Evolutionary conservation across 306 rosid genomes (phyloP).

Genomic region (Leucaena leucocephala): DNA sequence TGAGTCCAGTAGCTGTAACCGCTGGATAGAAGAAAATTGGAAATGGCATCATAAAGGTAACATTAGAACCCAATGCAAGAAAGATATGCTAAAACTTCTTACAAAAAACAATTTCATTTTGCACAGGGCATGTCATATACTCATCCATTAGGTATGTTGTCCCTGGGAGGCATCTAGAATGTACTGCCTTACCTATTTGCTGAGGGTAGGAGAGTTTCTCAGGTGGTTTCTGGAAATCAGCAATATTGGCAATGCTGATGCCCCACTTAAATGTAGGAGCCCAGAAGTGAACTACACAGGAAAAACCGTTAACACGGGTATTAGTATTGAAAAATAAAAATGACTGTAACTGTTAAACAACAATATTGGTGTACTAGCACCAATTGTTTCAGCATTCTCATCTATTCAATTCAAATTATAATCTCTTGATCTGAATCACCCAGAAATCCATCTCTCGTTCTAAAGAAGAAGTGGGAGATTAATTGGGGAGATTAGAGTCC

Average conservation of each 20-base stretch:
- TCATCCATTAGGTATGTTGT: slow-evolving; percentile 4
- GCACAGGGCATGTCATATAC: slow-evolving; percentile 7
- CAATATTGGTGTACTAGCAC: neutral
- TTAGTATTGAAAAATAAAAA: neutral
- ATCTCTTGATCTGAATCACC: neutral
- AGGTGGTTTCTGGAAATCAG: slow-evolving; percentile 89
- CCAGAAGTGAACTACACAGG: slow-evolving; percentile 90
- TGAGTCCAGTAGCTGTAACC: slow-evolving; percentile 76
- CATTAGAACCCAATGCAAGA: slow-evolving; percentile 17
- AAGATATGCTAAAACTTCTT: slow-evolving; percentile 13
- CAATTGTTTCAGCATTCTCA: neutral
- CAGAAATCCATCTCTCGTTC: neutral
- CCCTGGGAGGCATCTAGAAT: neutral
- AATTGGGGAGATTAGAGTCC: neutral
- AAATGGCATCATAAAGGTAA: slow-evolving; percentile 24
- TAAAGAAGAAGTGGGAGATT: neutral
- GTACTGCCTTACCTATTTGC: slow-evolving; percentile 65
- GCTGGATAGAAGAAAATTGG: slow-evolving; percentile 54
- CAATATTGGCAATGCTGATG: slow-evolving; percentile 91
- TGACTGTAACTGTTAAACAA: too few species aligned
- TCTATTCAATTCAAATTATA: slow-evolving; percentile 7
- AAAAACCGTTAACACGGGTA: slow-evolving; percentile 29
- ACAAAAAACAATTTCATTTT: slow-evolving; percentile 3
- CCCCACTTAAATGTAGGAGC: slow-evolving; percentile 99
- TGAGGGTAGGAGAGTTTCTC: slow-evolving; percentile 96